Evolutionary conservation across 176 grass and related monocot species (phyloP).

Genomic region (Thalia dealbata): DNA sequence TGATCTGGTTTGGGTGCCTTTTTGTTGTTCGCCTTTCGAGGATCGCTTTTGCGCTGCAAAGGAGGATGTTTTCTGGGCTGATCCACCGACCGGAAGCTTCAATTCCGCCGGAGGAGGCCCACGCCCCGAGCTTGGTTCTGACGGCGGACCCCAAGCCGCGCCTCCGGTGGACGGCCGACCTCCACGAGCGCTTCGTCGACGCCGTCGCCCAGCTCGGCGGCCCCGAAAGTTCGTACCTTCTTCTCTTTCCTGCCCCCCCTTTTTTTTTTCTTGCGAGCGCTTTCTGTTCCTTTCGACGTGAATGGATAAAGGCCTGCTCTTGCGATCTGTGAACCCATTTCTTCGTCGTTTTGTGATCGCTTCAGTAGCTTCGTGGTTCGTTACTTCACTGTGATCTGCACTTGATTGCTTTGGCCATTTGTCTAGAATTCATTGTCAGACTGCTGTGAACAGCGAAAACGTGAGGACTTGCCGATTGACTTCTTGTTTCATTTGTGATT

Average conservation of each 20-base stretch:
- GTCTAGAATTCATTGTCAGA: not conserved
- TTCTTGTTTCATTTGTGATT: not conserved
- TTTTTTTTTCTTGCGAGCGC: not conserved
- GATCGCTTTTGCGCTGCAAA: not conserved
- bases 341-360: not conserved
- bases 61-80: slow-evolving; percentile 3
- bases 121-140: slow-evolving; percentile 68
- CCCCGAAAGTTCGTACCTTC: slow-evolving; percentile 62
- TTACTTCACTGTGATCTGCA: not conserved
- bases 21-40: not conserved
- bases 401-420: not conserved
- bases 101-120: slow-evolving; percentile 10
- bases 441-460: not conserved
- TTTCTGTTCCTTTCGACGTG: no score
- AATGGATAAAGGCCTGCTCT: not conserved
- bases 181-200: slow-evolving; percentile 97
- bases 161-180: slow-evolving; percentile 86
- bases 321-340: not conserved
- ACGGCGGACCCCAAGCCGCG: slow-evolving; percentile 91
- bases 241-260: not conserved
- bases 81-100: slow-evolving; percentile 13
- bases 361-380: not conserved
- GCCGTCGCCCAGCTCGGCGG: slow-evolving; percentile 96
- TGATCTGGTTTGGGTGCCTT: slow-evolving; percentile 3
- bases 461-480: not conserved